Conservation (phyloP, 2,329 filamentous ascomycete genomes). For the Colletotrichum graminicola region DNA sequence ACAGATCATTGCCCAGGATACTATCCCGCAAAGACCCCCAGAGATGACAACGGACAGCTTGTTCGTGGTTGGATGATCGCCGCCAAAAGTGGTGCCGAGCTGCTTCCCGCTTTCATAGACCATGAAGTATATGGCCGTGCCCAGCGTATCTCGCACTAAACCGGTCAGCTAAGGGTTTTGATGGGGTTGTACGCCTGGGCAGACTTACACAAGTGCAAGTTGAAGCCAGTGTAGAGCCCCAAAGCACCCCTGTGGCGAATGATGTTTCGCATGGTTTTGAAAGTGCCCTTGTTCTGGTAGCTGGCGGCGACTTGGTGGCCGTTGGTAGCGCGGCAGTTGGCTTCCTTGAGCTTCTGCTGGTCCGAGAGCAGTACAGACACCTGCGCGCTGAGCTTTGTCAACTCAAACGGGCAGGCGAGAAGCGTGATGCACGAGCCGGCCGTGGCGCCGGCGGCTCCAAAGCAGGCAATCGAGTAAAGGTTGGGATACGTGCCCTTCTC, state of each 20-base stretch:
- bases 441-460: constrained; percentile 81
- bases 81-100: constrained; percentile 78
- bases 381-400: constrained; percentile 90
- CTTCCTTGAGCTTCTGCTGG: constrained; percentile 56
- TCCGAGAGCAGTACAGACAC: constrained; percentile 82
- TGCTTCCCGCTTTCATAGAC: constrained; percentile 91
- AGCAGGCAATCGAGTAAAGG: constrained; percentile 79
- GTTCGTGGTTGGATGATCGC: constrained; percentile 79
- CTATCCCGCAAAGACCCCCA: constrained; percentile 84
- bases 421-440: constrained; percentile 84
- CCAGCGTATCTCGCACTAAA: constrained; percentile 83
- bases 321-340: constrained; percentile 55
- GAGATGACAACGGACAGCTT: constrained; percentile 83
- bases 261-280: constrained; percentile 82
- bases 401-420: constrained; percentile 87
- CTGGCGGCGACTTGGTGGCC: constrained; percentile 73
- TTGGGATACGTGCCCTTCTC: constrained; percentile 78
- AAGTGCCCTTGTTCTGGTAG: constrained; percentile 83
- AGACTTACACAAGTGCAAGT: constrained; percentile 79
- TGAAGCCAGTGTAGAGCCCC: constrained; percentile 85
- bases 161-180: constrained; percentile 17
- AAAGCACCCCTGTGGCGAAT: constrained; percentile 78
- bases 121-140: constrained; percentile 88
- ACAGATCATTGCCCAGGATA: constrained; percentile 85
- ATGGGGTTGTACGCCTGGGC: constrained; percentile 36